Base-by-base conservation (phyloP, 2,329 filamentous ascomycete genomes). In the Trichoderma atroviride region DNA sequence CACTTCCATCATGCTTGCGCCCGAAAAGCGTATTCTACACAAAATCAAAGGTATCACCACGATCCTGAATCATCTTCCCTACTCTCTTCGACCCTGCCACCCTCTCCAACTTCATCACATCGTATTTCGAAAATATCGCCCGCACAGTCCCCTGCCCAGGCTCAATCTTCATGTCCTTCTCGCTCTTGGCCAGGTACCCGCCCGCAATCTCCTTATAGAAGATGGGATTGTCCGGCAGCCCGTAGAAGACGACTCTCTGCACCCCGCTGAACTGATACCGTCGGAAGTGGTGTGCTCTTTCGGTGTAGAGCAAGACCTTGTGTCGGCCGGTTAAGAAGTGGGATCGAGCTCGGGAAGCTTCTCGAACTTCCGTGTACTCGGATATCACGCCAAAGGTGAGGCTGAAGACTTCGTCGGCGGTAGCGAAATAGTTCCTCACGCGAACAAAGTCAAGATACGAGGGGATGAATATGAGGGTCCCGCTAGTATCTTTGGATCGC, bases 401-500 rank as follows among this genome's bases (percentile, higher is more conserved):
- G 70, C 75, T 82, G 69, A 82, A 82, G 31, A 86, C 85, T n/a
- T 83, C 80, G 11, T 83, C 74, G 19, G 90, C 89, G 35, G 89
- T 94, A 64, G 94, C 89, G 75, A 99, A 94, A 81, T 94, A 92
- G 82, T 98, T 99, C 66, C 96, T 89, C 70, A 99, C 86, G 53
- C 94, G 91, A 55, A 97, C 91, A 78, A 98, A 98, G 82, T 99
- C 96, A 70, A 97, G 89, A 80, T 97, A 98, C 0, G 91, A 94
- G 0, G 96, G 94, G 61, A 98, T 89, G 81, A 97, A 97, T 76
- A 99, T 85, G 19, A 99, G 83, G 0, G 92, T 92, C 40, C 96
- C 94, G 22, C 74, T 79, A 1, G 85, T 83, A 69, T 89, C 87
- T 70, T 88, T 88, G n/a, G 86, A 78, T 37, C 90, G 87, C 75